phyloP scores from a whole-genome alignment of 140 eudicot genomes.

The Bidens hawaiensis region DNA sequence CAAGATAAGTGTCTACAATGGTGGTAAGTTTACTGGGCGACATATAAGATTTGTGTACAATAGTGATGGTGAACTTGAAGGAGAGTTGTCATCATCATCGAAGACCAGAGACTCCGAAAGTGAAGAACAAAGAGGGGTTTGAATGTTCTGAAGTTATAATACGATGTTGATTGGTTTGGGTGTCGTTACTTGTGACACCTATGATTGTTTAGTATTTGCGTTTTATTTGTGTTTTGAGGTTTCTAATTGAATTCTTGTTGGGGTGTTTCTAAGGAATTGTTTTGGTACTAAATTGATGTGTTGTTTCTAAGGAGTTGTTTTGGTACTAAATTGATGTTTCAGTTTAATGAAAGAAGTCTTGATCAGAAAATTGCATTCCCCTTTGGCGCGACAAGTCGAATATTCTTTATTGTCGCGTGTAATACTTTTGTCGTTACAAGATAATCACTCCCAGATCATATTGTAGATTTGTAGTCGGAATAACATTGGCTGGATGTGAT shows the following conservation, averaged over 20 bases:
- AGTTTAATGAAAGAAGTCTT: too few relatives aligned
- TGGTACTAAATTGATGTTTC: too few relatives aligned
- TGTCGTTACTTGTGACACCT: conserved; percentile 55
- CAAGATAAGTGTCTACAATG: conserved; percentile 42
- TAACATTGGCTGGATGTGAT: too few relatives aligned
- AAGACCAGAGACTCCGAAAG: background rate
- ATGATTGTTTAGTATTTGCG: background rate
- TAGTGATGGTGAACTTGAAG: conserved; percentile 58
- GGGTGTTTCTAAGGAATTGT: background rate
- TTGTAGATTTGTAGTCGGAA: too few relatives aligned
- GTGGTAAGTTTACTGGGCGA: conserved; percentile 40
- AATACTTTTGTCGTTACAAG: too few relatives aligned
- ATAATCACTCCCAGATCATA: too few relatives aligned
- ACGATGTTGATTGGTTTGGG: conserved; percentile 22
- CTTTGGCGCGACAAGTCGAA: too few relatives aligned
- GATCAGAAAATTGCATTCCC: too few relatives aligned
- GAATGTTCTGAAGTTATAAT: background rate
- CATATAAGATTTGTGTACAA: conserved; percentile 66
- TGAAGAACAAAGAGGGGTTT: conserved; percentile 3
- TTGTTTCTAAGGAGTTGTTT: background rate
- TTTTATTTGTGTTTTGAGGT: background rate
- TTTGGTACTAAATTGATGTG: too few relatives aligned
- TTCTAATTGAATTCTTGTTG: background rate
- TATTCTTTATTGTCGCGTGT: too few relatives aligned
- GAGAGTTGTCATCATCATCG: conserved; percentile 12